Percentiles rank a stretch among this genome's conserved stretches.
phyloP scores from a whole-genome alignment of 2,329 filamentous ascomycete species.

The Phaeoacremonium minimum region DNA sequence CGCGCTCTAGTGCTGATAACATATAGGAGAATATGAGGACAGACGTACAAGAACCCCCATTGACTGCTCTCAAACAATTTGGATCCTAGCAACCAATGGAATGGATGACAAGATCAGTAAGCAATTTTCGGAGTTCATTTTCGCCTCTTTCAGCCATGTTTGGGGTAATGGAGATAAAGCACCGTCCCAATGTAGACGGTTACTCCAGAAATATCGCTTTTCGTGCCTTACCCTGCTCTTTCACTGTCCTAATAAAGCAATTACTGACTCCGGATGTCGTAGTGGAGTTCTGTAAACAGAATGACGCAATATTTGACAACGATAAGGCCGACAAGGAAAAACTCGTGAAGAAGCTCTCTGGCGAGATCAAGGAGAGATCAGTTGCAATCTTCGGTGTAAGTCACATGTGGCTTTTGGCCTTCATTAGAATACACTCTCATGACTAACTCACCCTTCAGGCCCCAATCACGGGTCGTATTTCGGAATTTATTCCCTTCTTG shows the following conservation, averaged over 20 bases:
- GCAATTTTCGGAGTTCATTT: no score
- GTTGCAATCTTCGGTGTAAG: constrained; percentile 5
- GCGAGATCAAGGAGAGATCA: constrained; percentile 3
- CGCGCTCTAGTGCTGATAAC: background rate
- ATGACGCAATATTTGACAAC: constrained; percentile 13
- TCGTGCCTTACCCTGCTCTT: no score
- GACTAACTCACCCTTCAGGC: constrained; percentile 12
- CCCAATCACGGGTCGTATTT: constrained; percentile 36
- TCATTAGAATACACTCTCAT: constrained; percentile 1
- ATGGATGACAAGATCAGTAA: constrained; percentile 30
- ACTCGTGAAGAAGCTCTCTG: constrained; percentile 5
- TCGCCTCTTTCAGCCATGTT: no score
- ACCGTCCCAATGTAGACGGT: no score
- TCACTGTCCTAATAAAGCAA: no score
- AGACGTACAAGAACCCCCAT: constrained; percentile 24
- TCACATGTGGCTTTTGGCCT: constrained; percentile 1
- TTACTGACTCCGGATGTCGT: no score
- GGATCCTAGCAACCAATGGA: constrained; percentile 42
- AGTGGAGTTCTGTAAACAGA: constrained; percentile 31
- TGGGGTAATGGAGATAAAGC: no score
- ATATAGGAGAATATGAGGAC: constrained; percentile 33
- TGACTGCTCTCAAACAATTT: constrained; percentile 39
- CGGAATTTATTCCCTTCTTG: constrained; percentile 34
- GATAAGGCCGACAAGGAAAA: constrained; percentile 1
- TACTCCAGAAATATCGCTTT: no score